These are phyloP conservation scores for Ogataea paraovalis DNA, from an alignment of 805 yeast species.

Conservation along the genomic window DNA sequence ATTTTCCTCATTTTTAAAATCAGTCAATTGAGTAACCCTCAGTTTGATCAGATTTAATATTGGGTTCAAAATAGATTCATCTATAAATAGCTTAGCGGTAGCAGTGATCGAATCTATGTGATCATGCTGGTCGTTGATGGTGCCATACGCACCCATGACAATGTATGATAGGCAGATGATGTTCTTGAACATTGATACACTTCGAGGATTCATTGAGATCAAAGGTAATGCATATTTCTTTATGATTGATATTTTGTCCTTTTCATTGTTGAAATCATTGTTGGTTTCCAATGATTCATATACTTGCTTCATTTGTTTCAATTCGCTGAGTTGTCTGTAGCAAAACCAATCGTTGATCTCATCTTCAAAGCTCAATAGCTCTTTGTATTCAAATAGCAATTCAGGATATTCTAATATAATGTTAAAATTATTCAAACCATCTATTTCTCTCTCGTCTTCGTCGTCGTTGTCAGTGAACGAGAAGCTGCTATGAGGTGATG, in stretches of 20 bases:
- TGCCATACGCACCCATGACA: constrained; percentile 11
- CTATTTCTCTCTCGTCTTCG: constrained; percentile 28
- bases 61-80: constrained; percentile 8
- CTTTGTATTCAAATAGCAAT: constrained; percentile 40
- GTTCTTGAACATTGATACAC: constrained; percentile 5
- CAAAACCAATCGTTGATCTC: constrained; percentile 42
- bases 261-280: neutral
- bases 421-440: constrained; percentile 31
- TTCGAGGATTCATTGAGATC: neutral
- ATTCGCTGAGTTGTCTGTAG: constrained; percentile 25
- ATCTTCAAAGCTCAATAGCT: constrained; percentile 30
- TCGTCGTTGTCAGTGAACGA: constrained; percentile 22
- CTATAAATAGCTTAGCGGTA: constrained; percentile 22
- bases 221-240: neutral
- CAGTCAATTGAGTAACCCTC: constrained; percentile 16
- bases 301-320: constrained; percentile 14
- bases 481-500: constrained; percentile 29
- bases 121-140: constrained; percentile 13
- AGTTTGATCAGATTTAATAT: constrained; percentile 12
- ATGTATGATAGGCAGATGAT: constrained; percentile 22
- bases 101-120: constrained; percentile 23
- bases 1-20: constrained; percentile 18
- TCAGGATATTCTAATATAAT: constrained; percentile 37
- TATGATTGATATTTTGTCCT: neutral
- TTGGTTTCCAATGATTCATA: constrained; percentile 2